A percentile compares a stretch with the other conserved stretches of the same genome.
Conservation (phyloP, 495 filamentous ascomycete species). For the Talaromyces stipitatus region DNA sequence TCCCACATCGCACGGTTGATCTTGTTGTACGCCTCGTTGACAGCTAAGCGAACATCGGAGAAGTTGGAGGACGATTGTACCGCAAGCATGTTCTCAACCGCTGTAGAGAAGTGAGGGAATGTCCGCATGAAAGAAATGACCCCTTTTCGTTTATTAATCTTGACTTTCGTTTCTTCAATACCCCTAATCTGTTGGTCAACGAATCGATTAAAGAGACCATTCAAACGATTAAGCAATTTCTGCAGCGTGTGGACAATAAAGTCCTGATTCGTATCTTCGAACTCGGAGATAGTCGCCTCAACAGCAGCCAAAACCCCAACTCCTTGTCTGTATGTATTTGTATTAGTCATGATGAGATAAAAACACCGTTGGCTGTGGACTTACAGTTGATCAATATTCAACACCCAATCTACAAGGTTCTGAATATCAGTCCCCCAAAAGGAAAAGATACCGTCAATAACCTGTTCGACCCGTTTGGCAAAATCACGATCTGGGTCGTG, state of each 20-base stretch:
- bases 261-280: constrained; percentile 86
- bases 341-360: constrained; percentile 2
- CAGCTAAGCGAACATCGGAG: constrained; percentile 59
- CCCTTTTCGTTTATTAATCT: constrained; percentile 95
- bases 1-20: constrained; percentile 97
- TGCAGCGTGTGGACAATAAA: constrained; percentile 74
- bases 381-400: constrained; percentile 72
- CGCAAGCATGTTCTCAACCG: constrained; percentile 74
- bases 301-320: constrained; percentile 79
- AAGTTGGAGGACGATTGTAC: constrained; percentile 42
- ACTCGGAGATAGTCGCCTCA: constrained; percentile 64
- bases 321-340: constrained; percentile 56
- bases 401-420: constrained; percentile 74
- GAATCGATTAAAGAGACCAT: constrained; percentile 74
- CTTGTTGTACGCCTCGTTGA: constrained; percentile 80
- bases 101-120: constrained; percentile 76
- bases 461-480: constrained; percentile 66
- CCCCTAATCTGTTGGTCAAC: constrained; percentile 90
- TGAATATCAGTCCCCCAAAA: constrained; percentile 77
- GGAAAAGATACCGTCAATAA: constrained; percentile 81
- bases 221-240: constrained; percentile 68
- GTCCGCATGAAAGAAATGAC: constrained; percentile 90
- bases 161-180: constrained; percentile 98
- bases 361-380: constrained; percentile 12
- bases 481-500: constrained; percentile 81